Conservation (phyloP, 164 flowering plant genomes). For the Tetrastigma voinierianum region DNA sequence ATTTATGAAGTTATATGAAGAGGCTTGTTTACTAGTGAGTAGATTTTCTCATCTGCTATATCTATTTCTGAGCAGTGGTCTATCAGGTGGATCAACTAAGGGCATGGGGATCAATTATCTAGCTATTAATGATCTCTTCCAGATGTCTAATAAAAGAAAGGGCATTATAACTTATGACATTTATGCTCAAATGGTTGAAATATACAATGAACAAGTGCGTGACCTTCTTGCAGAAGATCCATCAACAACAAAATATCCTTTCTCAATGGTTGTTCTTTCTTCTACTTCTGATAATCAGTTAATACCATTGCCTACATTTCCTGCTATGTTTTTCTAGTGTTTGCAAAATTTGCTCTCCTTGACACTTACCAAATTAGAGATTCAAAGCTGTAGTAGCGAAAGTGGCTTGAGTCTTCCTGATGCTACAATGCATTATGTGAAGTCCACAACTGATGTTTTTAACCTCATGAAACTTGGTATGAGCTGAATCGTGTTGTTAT, state of each 20-base stretch:
- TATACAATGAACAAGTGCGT: constrained; percentile 88
- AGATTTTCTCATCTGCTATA: constrained; percentile 5
- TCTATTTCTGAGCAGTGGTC: constrained; percentile 60
- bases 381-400: constrained; percentile 50
- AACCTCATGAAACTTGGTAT: constrained; percentile 73
- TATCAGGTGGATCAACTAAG: constrained; percentile 43
- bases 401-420: constrained; percentile 58
- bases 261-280: constrained; percentile 3
- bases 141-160: constrained; percentile 51
- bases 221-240: constrained; percentile 76
- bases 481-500: constrained; percentile 62
- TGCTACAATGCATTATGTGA: constrained; percentile 63
- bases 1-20: neutral
- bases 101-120: constrained; percentile 75
- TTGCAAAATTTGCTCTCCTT: constrained; percentile 27
- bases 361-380: constrained; percentile 62
- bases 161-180: constrained; percentile 55
- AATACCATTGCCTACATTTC: neutral
- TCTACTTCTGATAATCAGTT: neutral
- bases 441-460: constrained; percentile 62
- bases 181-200: constrained; percentile 86
- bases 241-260: constrained; percentile 70
- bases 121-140: constrained; percentile 79
- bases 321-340: neutral
- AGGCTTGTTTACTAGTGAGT: neutral